phyloP scores from a whole-genome alignment of 148 eudicot species.

The Oxyria digyna region DNA sequence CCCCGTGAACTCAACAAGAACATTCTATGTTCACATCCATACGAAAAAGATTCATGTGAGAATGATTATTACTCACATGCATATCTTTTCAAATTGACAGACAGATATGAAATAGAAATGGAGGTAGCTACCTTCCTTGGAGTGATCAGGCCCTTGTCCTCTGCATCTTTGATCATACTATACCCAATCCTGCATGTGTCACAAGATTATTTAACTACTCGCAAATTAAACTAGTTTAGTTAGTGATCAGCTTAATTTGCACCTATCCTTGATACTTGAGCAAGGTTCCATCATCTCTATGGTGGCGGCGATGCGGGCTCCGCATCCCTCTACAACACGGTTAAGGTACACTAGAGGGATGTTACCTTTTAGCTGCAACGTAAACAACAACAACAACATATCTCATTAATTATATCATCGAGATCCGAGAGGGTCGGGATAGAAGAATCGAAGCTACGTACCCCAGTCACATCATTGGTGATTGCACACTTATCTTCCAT shows the following conservation, averaged over 20 bases:
- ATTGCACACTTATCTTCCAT: conserved; percentile 21
- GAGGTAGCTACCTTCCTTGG: conserved; percentile 78
- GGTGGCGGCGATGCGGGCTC: conserved; percentile 64
- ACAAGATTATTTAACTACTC: background rate
- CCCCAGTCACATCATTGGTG: conserved; percentile 41
- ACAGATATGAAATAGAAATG: too few relatives aligned
- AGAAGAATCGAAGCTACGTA: background rate
- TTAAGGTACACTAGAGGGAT: conserved; percentile 81
- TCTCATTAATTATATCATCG: too few relatives aligned
- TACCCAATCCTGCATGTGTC: conserved; percentile 46
- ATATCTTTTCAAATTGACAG: background rate
- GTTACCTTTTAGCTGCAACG: conserved; percentile 39
- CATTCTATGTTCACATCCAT: conserved; percentile 32
- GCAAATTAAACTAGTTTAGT: too few relatives aligned
- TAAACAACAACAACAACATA: conserved; percentile 2
- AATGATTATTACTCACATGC: too few relatives aligned
- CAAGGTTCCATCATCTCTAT: conserved; percentile 80
- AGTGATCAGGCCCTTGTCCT: conserved; percentile 59
- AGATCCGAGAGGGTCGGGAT: too few relatives aligned
- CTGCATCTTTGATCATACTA: conserved; percentile 76
- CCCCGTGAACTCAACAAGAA: conserved; percentile 64
- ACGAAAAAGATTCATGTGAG: too few relatives aligned
- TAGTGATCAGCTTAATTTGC: too few relatives aligned
- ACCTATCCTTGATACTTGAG: conserved; percentile 87
- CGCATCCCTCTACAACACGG: conserved; percentile 60